phyloP scores from a whole-genome alignment of 106 monocot genomes.

The Platanthera guangdongensis region DNA sequence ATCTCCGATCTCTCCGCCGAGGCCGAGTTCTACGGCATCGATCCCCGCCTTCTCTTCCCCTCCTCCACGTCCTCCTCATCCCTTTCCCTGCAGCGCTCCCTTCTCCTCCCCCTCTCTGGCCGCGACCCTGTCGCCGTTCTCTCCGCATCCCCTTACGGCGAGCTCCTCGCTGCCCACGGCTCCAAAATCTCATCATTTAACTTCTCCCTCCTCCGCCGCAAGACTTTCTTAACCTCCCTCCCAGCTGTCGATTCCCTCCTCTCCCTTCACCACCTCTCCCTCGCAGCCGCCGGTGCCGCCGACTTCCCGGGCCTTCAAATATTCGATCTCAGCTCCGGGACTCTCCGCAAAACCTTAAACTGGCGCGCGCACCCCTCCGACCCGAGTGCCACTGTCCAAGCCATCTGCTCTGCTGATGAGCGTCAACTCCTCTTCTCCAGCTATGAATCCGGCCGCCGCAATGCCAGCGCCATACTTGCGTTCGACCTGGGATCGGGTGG shows the following conservation, averaged over 20 bases:
- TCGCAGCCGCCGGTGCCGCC: conserved; percentile 33
- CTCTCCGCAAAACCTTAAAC: conserved; percentile 21
- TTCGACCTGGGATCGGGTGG: conserved; percentile 24
- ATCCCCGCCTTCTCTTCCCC: conserved; percentile 15
- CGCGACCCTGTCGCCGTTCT: conserved; percentile 25
- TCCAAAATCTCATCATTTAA: conserved; percentile 57
- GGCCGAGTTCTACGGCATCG: conserved; percentile 41
- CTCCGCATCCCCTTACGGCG: conserved; percentile 17
- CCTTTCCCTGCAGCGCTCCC: conserved; percentile 19
- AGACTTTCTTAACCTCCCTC: conserved; percentile 44
- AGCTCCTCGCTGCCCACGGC: conserved; percentile 39
- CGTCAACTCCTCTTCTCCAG: conserved; percentile 31
- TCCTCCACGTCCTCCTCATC: conserved; percentile 13
- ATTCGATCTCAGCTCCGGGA: conserved; percentile 21
- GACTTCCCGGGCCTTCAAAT: conserved; percentile 49
- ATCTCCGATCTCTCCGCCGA: conserved; percentile 32
- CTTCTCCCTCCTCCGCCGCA: conserved; percentile 26
- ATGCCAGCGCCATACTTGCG: conserved; percentile 37
- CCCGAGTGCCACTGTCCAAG: conserved; percentile 36
- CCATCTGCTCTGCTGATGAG: conserved; percentile 28
- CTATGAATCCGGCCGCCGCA: conserved; percentile 49
- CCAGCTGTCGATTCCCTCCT: conserved; percentile 54
- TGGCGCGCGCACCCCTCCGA: conserved; percentile 19
- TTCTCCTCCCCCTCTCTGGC: conserved; percentile 35
- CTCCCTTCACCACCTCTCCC: conserved; percentile 10